phyloP scores from a whole-genome alignment of 2,329 filamentous ascomycete genomes.

The Colletotrichum lupini region DNA sequence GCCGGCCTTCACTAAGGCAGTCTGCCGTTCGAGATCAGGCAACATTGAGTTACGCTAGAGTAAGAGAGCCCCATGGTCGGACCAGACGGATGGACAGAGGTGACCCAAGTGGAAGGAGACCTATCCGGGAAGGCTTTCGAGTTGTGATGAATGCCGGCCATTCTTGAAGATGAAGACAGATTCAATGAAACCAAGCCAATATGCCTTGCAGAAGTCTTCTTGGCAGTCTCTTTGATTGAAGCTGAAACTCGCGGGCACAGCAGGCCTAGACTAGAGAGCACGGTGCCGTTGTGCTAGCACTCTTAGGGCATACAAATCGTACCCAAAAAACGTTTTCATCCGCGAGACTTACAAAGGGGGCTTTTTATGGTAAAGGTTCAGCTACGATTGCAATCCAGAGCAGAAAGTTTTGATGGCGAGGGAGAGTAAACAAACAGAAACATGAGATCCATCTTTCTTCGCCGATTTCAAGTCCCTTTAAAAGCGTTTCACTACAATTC shows the following conservation, averaged over 20 bases:
- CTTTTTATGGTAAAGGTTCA: not conserved
- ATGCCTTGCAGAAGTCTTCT: not conserved
- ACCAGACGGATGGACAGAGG: not conserved
- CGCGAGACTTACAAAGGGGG: not conserved
- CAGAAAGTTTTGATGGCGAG: not conserved
- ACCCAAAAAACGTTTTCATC: not conserved
- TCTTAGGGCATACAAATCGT: not conserved
- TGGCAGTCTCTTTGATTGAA: not conserved
- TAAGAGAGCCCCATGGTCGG: not conserved
- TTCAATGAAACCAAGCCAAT: not conserved
- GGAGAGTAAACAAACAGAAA: not conserved
- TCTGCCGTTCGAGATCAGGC: not conserved
- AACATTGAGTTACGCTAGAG: not conserved
- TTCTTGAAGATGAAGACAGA: not conserved
- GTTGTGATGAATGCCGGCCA: not conserved
- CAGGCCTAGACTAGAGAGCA: not conserved
- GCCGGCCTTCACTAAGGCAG: not conserved
- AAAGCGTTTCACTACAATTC: too few species aligned
- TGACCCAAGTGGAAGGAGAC: not conserved
- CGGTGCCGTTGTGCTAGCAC: not conserved
- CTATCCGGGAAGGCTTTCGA: not conserved
- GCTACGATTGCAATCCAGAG: not conserved
- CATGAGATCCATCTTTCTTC: too few species aligned
- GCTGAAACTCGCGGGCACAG: not conserved
- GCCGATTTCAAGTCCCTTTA: too few species aligned